Evolutionary conservation across 1,284 basidiomycete genomes (phyloP).

Genomic region (Ceratobasidium papillatum): DNA sequence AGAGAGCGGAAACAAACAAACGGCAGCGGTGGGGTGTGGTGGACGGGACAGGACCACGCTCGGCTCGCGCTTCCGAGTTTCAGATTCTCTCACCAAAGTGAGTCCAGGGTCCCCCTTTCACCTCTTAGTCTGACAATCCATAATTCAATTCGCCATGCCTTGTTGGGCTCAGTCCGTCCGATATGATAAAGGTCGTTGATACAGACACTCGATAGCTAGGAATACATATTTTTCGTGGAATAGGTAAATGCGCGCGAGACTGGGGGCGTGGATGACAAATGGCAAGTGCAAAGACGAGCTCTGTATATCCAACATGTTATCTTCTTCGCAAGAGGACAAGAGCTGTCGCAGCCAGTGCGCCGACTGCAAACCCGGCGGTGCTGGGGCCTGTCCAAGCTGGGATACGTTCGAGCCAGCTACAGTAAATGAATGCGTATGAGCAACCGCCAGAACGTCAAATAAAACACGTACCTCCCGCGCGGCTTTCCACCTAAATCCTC

Average conservation of each 20-base stretch:
- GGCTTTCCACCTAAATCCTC: slow-evolving; percentile 25
- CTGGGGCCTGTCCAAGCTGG: slow-evolving; percentile 6
- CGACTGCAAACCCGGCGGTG: slow-evolving; percentile 16
- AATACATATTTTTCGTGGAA: background rate
- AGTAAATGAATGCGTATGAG: slow-evolving; percentile 10
- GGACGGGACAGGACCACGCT: background rate
- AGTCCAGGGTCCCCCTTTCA: slow-evolving; percentile 5
- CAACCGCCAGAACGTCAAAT: background rate
- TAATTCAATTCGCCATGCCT: too few species aligned
- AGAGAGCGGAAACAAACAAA: too few species aligned
- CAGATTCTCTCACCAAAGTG: slow-evolving; percentile 4
- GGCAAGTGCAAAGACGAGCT: background rate
- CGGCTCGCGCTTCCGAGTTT: slow-evolving; percentile 20
- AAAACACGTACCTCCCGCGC: background rate
- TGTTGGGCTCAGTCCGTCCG: background rate
- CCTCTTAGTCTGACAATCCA: background rate
- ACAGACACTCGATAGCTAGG: background rate
- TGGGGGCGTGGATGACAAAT: background rate
- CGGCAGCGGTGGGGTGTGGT: background rate
- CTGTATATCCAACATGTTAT: background rate
- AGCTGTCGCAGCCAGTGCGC: background rate
- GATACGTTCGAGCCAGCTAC: slow-evolving; percentile 23
- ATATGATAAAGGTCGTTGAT: background rate
- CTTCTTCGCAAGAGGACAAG: slow-evolving; percentile 19
- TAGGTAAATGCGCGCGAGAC: background rate